Conservation (phyloP, 1,139 yeast genomes). For the Taiozyma onychis region DNA sequence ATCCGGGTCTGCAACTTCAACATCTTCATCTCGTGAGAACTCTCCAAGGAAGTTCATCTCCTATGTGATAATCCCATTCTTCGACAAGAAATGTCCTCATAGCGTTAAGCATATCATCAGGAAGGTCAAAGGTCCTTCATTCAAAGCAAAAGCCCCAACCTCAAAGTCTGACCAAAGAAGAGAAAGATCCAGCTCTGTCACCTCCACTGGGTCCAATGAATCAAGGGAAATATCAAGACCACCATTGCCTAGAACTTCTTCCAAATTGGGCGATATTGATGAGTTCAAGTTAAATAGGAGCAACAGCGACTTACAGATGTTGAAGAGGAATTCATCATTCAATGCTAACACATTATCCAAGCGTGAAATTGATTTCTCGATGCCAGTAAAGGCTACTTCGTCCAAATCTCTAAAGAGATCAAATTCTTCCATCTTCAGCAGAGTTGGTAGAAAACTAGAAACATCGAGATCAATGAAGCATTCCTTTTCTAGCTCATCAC, state of each 20-base stretch:
- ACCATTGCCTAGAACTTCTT: conserved; percentile 13
- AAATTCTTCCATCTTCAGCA: conserved; percentile 16
- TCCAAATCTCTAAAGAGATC: conserved; percentile 2
- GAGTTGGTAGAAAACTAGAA: conserved; percentile 20
- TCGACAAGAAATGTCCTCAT: conserved; percentile 42
- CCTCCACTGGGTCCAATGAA: conserved; percentile 1
- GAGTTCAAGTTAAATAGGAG: conserved; percentile 32
- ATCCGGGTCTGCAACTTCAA: conserved; percentile 21
- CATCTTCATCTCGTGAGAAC: conserved; percentile 23
- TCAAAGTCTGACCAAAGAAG: neutral
- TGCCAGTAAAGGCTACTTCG: conserved; percentile 11
- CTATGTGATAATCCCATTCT: conserved; percentile 51
- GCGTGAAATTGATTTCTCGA: conserved; percentile 43
- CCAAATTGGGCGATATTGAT: conserved; percentile 16
- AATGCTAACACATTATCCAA: conserved; percentile 38
- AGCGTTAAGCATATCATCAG: conserved; percentile 42
- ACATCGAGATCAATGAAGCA: conserved; percentile 5
- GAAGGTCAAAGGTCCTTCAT: conserved; percentile 45
- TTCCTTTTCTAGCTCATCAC: neutral
- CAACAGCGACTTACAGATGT: conserved; percentile 24
- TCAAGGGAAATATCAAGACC: conserved; percentile 9
- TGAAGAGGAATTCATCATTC: conserved; percentile 25
- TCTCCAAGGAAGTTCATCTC: conserved; percentile 46
- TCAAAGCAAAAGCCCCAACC: conserved; percentile 18
- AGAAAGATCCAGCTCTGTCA: conserved; percentile 2